phyloP scores from a whole-genome alignment of 768 basidiomycete genomes.

The Flagelloscypha sp. region DNA sequence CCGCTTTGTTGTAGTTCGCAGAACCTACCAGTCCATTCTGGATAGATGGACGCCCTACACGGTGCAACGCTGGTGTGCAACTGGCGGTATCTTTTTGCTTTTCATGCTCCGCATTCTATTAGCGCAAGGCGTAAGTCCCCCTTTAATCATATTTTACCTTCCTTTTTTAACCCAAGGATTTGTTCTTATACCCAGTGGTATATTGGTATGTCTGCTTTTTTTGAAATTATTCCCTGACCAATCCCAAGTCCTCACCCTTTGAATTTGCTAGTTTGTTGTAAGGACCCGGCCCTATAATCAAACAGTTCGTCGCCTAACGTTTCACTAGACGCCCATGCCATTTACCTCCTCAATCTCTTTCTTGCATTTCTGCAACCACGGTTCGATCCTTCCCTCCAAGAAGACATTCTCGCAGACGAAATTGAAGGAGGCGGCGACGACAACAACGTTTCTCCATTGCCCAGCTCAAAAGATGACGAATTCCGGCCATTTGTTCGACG shows the following conservation, averaged over 20 bases:
- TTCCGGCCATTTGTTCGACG: slow-evolving; percentile 95
- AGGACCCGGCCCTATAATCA: slow-evolving; percentile 21
- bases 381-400: slow-evolving; percentile 93
- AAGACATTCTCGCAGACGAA: slow-evolving; percentile 89
- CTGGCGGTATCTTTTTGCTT: slow-evolving; percentile 57
- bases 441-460: slow-evolving; percentile 45
- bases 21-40: slow-evolving; percentile 84
- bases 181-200: slow-evolving; percentile 59
- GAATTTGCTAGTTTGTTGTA: slow-evolving; percentile 53
- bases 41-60: slow-evolving; percentile 90
- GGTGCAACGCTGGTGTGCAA: slow-evolving; percentile 82
- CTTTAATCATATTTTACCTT: background rate
- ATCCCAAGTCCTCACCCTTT: slow-evolving; percentile 1
- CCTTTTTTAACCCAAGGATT: slow-evolving; percentile 8
- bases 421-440: slow-evolving; percentile 87
- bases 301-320: slow-evolving; percentile 5
- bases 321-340: slow-evolving; percentile 73
- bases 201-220: slow-evolving; percentile 55
- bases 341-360: slow-evolving; percentile 92
- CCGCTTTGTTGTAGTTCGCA: no score
- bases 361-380: slow-evolving; percentile 96
- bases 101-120: slow-evolving; percentile 84
- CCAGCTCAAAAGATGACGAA: slow-evolving; percentile 78
- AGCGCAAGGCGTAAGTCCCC: slow-evolving; percentile 73
- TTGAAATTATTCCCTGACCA: slow-evolving; percentile 2